These are phyloP conservation scores for Mrakia hoshinonis DNA, from an alignment of 768 basidiomycete genomes.

Conservation along the genomic window DNA sequence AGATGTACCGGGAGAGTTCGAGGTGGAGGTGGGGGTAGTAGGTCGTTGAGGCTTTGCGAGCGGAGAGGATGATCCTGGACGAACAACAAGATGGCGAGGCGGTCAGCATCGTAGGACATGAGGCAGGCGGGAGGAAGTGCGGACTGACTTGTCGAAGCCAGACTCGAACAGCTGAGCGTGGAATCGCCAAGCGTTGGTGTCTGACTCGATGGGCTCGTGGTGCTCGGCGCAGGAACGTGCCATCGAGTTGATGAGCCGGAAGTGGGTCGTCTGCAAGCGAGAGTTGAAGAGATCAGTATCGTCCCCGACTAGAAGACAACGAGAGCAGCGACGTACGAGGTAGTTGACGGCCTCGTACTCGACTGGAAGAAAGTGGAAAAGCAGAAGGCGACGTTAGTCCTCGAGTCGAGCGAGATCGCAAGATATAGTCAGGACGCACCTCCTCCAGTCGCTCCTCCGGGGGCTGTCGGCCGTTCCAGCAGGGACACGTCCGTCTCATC, in stretches of 20 bases:
- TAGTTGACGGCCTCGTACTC: constrained; percentile 96
- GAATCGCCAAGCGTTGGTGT: constrained; percentile 57
- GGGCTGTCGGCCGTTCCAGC: constrained; percentile 70
- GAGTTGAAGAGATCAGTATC: not conserved
- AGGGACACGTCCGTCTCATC: constrained; percentile 70
- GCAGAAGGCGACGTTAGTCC: not conserved
- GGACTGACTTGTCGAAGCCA: constrained; percentile 56
- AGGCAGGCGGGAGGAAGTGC: not conserved
- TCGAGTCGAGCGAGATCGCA: not conserved
- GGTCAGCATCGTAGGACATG: not conserved
- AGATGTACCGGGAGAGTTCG: constrained; percentile 80
- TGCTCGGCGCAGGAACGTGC: constrained; percentile 57
- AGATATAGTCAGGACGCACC: constrained; percentile 38
- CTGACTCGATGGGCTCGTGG: constrained; percentile 52
- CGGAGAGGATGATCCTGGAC: constrained; percentile 52
- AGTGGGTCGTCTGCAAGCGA: constrained; percentile 63
- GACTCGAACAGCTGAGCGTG: constrained; percentile 82
- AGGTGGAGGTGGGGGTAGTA: constrained; percentile 94
- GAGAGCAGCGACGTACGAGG: constrained; percentile 53
- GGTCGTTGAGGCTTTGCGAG: constrained; percentile 85
- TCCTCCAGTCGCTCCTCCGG: constrained; percentile 96
- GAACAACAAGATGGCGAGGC: not conserved
- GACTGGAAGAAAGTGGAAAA: constrained; percentile 38
- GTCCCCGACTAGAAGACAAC: not conserved
- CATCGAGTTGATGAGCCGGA: constrained; percentile 76